A percentile compares a stretch with the other conserved stretches of the same genome.
phyloP scores from a whole-genome alignment of 495 filamentous ascomycete species.

The Aspergillus hancockii region DNA sequence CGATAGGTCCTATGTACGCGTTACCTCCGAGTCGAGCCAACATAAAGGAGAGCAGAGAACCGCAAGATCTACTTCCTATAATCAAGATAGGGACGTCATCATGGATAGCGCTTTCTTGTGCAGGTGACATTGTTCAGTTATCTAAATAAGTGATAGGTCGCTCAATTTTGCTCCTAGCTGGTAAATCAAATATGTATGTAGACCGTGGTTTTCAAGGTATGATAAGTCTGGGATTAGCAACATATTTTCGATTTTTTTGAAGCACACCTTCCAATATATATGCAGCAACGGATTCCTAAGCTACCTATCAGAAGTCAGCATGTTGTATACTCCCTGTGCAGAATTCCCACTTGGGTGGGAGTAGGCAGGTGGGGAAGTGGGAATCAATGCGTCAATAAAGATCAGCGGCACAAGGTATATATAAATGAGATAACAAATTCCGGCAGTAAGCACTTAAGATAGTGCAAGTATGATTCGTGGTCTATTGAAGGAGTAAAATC shows the following conservation, averaged over 20 bases:
- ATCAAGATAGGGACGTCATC: conserved; percentile 31
- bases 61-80: conserved; percentile 36
- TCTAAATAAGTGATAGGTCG: too few relatives aligned
- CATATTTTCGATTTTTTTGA: background rate
- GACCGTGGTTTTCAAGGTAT: too few relatives aligned
- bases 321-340: background rate
- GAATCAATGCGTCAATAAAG: background rate
- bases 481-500: background rate
- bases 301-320: background rate
- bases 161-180: too few relatives aligned
- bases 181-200: too few relatives aligned
- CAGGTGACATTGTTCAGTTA: background rate
- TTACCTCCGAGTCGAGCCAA: conserved; percentile 27
- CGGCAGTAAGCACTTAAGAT: background rate
- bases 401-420: background rate
- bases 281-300: background rate
- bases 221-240: background rate
- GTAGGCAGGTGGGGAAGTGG: background rate
- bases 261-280: background rate
- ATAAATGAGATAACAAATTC: background rate
- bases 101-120: background rate
- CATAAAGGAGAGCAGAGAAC: conserved; percentile 30
- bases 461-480: background rate
- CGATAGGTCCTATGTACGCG: too few relatives aligned
- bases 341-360: background rate